phyloP scores from a whole-genome alignment of 495 filamentous ascomycete genomes.

The Amphirosellinia nigrospora region DNA sequence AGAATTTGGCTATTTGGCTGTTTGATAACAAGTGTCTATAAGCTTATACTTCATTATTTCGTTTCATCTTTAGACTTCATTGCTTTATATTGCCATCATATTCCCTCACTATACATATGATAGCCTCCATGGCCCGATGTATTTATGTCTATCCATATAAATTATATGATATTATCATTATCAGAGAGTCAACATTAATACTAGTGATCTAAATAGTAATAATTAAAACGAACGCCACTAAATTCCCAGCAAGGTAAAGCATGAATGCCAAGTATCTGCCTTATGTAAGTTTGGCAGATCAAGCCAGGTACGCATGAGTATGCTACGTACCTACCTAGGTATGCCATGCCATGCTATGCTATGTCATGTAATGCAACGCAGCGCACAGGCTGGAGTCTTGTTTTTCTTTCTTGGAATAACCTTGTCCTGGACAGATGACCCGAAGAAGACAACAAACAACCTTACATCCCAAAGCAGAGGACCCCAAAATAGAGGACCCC shows the following conservation, averaged over 20 bases:
- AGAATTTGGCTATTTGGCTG: background rate
- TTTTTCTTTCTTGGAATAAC: background rate
- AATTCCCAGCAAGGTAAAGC: background rate
- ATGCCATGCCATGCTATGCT: background rate
- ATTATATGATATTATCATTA: background rate
- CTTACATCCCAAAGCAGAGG: no score
- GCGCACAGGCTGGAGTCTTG: background rate
- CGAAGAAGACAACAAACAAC: background rate
- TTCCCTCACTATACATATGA: background rate
- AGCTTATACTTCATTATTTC: background rate
- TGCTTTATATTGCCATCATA: background rate
- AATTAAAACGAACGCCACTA: background rate
- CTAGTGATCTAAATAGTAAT: background rate
- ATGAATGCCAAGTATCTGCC: background rate
- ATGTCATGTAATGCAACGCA: background rate
- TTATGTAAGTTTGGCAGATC: background rate
- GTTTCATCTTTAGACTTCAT: background rate
- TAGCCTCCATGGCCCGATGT: no score
- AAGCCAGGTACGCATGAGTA: background rate
- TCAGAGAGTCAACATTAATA: background rate
- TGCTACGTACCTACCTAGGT: background rate
- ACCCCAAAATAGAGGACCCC: no score
- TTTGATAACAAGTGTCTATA: background rate
- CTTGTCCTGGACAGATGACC: conserved; percentile 1
- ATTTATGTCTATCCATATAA: no score